Evolutionary conservation across 805 yeast species (phyloP).

Genomic region (Candida yuanshanica): DNA sequence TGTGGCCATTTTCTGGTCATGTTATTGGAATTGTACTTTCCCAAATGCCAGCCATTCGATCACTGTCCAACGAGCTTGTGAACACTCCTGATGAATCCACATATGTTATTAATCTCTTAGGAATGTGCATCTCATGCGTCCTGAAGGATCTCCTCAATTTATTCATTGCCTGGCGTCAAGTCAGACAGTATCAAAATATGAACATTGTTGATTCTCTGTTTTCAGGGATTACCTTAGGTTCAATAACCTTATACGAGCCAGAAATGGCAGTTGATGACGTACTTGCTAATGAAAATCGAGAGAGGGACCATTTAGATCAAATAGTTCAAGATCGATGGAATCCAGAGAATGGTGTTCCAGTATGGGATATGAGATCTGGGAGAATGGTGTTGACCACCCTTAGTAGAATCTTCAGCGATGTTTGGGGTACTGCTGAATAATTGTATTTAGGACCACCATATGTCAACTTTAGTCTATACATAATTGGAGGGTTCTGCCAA

Average conservation of each 20-base stretch:
- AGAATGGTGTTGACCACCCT: not conserved
- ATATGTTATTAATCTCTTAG: slow-evolving; percentile 30
- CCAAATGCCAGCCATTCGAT: slow-evolving; percentile 19
- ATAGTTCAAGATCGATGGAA: not conserved
- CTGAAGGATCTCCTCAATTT: slow-evolving; percentile 29
- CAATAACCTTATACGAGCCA: not conserved
- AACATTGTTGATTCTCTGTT: slow-evolving; percentile 12
- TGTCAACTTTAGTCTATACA: no score
- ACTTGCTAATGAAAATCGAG: not conserved
- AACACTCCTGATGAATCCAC: slow-evolving; percentile 33
- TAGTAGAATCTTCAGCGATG: not conserved
- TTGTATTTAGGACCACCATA: no score
- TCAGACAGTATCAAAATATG: slow-evolving; percentile 23
- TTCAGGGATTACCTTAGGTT: slow-evolving; percentile 5
- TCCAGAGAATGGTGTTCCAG: not conserved
- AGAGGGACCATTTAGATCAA: not conserved
- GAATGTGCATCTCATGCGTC: slow-evolving; percentile 26
- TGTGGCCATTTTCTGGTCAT: slow-evolving; percentile 28
- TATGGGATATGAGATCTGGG: not conserved
- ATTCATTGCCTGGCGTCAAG: slow-evolving; percentile 27
- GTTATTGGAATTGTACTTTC: slow-evolving; percentile 20
- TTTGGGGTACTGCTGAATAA: not conserved
- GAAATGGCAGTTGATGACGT: not conserved
- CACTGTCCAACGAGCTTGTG: slow-evolving; percentile 16
- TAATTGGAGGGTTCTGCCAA: no score